Evolutionary conservation across 257 asterid genomes (phyloP).

Genomic region (Fraxinus cuspidata): DNA sequence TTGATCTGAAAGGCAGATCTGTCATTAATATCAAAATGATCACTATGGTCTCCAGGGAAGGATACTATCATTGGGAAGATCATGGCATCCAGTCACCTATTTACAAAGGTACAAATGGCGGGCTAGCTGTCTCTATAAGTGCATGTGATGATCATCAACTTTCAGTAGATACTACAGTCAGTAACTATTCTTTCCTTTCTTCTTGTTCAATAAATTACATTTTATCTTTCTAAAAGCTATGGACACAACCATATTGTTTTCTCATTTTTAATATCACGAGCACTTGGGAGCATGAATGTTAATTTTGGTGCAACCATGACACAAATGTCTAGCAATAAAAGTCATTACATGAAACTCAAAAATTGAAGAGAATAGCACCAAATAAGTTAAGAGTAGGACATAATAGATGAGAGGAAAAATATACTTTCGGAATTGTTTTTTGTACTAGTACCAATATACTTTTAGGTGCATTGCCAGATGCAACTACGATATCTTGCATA

Average conservation of each 20-base stretch:
- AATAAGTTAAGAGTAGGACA: neutral
- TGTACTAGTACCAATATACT: too few relatives aligned
- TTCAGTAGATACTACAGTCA: slow-evolving; percentile 54
- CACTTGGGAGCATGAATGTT: too few relatives aligned
- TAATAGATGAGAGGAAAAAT: too few relatives aligned
- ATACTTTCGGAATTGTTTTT: too few relatives aligned
- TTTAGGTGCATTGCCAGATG: too few relatives aligned
- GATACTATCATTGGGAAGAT: slow-evolving; percentile 56
- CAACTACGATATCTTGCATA: too few relatives aligned
- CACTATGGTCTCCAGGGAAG: slow-evolving; percentile 35
- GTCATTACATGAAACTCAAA: neutral
- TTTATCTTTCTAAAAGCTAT: slow-evolving; percentile 12
- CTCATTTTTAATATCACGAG: neutral
- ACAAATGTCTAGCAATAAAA: too few relatives aligned
- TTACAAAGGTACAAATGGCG: slow-evolving; percentile 55
- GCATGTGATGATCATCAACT: slow-evolving; percentile 64
- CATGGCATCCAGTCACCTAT: slow-evolving; percentile 42
- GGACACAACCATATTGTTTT: neutral
- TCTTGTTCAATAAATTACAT: neutral
- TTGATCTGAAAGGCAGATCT: neutral
- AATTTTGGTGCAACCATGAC: too few relatives aligned
- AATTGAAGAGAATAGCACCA: neutral
- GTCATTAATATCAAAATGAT: slow-evolving; percentile 7
- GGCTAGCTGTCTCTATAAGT: slow-evolving; percentile 47
- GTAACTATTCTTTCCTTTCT: slow-evolving; percentile 19